phyloP scores from a whole-genome alignment of 2,329 filamentous ascomycete species.

The Ceratocystis huliohia region DNA sequence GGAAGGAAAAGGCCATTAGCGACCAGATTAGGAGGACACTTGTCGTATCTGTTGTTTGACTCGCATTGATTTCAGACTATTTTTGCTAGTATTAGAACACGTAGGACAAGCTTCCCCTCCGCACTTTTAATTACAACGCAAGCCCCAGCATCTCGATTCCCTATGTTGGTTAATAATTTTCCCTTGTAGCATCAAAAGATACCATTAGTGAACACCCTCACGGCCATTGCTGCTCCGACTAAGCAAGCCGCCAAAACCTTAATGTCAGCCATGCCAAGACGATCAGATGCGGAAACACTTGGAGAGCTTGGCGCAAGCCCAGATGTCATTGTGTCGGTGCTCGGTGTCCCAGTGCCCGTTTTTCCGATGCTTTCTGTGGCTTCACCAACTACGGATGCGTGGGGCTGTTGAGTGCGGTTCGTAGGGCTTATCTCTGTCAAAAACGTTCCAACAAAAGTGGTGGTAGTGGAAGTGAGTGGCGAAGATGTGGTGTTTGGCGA shows the following conservation, averaged over 20 bases:
- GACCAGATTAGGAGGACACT: too few species aligned
- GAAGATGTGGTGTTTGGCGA: not conserved
- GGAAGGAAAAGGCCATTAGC: too few species aligned
- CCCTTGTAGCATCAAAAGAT: not conserved
- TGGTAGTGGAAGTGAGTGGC: not conserved
- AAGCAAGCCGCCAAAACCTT: not conserved
- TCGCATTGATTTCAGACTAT: not conserved
- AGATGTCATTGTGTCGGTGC: not conserved
- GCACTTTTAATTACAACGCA: not conserved
- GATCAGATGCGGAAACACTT: not conserved
- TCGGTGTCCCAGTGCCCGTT: not conserved
- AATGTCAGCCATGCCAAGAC: not conserved
- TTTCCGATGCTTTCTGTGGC: not conserved
- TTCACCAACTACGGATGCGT: not conserved
- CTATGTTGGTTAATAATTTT: not conserved
- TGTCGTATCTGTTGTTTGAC: not conserved
- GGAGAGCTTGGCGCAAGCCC: not conserved
- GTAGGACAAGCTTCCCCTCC: not conserved
- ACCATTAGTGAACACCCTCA: not conserved
- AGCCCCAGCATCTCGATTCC: not conserved
- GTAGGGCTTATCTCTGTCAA: not conserved
- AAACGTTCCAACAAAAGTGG: not conserved
- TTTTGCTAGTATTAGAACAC: not conserved
- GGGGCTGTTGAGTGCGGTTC: not conserved
- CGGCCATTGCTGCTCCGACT: not conserved